These are phyloP conservation scores for Hypocreales sp. DNA, from an alignment of 2,329 filamentous ascomycete species.

Conservation along the genomic window DNA sequence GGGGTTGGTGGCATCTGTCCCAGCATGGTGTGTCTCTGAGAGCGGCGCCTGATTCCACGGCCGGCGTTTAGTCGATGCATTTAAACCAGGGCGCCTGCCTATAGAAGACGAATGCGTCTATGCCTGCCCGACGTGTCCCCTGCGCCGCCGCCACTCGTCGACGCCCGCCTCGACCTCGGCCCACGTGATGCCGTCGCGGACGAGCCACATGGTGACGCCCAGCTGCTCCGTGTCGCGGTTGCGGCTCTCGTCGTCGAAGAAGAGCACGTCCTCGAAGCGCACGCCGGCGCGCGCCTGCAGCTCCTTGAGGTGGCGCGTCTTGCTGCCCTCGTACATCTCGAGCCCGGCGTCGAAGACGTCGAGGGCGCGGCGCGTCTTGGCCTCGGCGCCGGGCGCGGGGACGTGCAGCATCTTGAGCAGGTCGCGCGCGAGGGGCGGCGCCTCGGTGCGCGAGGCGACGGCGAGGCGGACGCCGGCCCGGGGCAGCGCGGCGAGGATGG, in stretches of 20 bases:
- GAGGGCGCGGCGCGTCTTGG: conserved; percentile 29
- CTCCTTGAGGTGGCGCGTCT: conserved; percentile 70
- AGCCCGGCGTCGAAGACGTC: conserved; percentile 44
- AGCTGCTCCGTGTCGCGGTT: conserved; percentile 69
- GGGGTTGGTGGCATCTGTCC: no score
- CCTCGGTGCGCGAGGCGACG: conserved; percentile 65
- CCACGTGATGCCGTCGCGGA: conserved; percentile 63
- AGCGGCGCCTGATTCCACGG: no score
- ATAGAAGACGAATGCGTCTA: no score
- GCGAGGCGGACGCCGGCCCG: conserved; percentile 36
- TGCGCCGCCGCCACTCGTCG: conserved; percentile 62
- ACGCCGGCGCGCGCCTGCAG: conserved; percentile 58
- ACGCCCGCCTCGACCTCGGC: conserved; percentile 69
- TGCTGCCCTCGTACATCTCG: conserved; percentile 62
- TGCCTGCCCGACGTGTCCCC: conserved; percentile 22
- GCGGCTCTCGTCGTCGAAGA: conserved; percentile 84
- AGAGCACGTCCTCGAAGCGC: conserved; percentile 71
- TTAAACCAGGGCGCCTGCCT: no score
- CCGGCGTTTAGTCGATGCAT: no score
- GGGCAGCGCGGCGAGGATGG: conserved; percentile 45
- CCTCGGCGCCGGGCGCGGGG: conserved; percentile 13
- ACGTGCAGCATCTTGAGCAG: conserved; percentile 63
- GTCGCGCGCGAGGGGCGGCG: conserved; percentile 66
- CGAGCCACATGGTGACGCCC: conserved; percentile 72
- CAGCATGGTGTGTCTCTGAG: no score